Conservation (phyloP, 768 basidiomycete species). For the Paxillus rubicundulus region DNA sequence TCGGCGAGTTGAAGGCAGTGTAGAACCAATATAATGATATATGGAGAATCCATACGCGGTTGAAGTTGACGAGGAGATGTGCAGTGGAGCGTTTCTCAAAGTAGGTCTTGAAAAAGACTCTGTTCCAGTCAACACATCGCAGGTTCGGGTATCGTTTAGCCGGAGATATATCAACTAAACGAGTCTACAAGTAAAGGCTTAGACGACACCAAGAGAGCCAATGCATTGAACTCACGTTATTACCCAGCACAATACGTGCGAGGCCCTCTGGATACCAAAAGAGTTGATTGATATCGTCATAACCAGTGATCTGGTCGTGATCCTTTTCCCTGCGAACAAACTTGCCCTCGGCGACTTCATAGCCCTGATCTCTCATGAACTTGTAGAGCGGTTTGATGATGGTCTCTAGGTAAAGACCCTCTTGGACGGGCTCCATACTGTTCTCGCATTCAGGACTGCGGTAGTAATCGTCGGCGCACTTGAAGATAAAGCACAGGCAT, state of each 20-base stretch:
- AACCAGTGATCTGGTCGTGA: slow-evolving; percentile 95
- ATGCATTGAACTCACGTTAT: slow-evolving; percentile 57
- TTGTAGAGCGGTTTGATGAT: slow-evolving; percentile 94
- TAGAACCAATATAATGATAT: slow-evolving; percentile 94
- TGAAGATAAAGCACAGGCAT: slow-evolving; percentile 98
- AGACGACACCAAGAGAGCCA: neutral
- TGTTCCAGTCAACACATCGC: slow-evolving; percentile 88
- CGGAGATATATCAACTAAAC: slow-evolving; percentile 87
- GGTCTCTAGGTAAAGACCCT: slow-evolving; percentile 87
- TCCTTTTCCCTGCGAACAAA: slow-evolving; percentile 93
- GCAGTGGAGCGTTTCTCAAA: slow-evolving; percentile 91
- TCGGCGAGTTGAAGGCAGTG: slow-evolving; percentile 95
- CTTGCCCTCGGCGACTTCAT: slow-evolving; percentile 92
- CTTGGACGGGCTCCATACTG: slow-evolving; percentile 86
- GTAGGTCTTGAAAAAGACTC: slow-evolving; percentile 98
- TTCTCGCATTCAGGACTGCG: slow-evolving; percentile 98
- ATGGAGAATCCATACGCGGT: slow-evolving; percentile 97
- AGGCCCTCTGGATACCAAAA: slow-evolving; percentile 99
- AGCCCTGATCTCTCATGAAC: slow-evolving; percentile 96
- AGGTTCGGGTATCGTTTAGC: slow-evolving; percentile 93
- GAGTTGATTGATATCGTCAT: slow-evolving; percentile 98
- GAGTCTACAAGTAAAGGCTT: slow-evolving; percentile 52
- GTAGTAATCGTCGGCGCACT: slow-evolving; percentile 99
- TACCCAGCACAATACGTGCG: slow-evolving; percentile 83
- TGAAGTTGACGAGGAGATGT: slow-evolving; percentile 98